A percentile compares a stretch with the other conserved stretches of the same genome.
Evolutionary conservation across 768 basidiomycete genomes (phyloP).

Genomic region (Lyophyllum decastes): DNA sequence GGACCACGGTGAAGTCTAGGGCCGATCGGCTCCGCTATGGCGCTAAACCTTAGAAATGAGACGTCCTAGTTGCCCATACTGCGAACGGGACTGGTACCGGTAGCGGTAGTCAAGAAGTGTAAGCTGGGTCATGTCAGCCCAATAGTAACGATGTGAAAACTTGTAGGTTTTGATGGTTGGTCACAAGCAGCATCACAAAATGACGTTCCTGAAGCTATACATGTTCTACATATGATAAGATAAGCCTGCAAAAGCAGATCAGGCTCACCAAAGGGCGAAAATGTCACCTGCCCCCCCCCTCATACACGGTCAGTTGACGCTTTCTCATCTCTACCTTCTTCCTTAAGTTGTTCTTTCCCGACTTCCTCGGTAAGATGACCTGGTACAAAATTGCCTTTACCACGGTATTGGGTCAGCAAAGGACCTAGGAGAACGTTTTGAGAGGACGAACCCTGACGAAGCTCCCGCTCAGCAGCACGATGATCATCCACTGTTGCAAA

Average conservation of each 20-base stretch:
- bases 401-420: not conserved
- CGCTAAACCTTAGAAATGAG: too few relatives aligned
- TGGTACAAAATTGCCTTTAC: conserved; percentile 27
- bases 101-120: not conserved
- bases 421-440: not conserved
- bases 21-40: too few relatives aligned
- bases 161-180: too few relatives aligned
- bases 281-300: not conserved
- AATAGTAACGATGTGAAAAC: too few relatives aligned
- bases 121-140: too few relatives aligned
- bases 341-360: conserved; percentile 3
- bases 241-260: not conserved
- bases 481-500: conserved; percentile 38
- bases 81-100: too few relatives aligned
- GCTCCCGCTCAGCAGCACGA: conserved; percentile 36
- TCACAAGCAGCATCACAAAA: too few relatives aligned
- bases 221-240: too few relatives aligned
- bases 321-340: conserved; percentile 8
- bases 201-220: too few relatives aligned
- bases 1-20: too few relatives aligned
- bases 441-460: conserved; percentile 33
- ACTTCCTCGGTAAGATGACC: conserved; percentile 28
- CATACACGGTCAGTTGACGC: not conserved
- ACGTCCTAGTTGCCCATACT: too few relatives aligned
- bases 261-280: not conserved